Evolutionary conservation across 2,329 filamentous ascomycete species (phyloP).

Genomic region (Exophiala aquamarina): DNA sequence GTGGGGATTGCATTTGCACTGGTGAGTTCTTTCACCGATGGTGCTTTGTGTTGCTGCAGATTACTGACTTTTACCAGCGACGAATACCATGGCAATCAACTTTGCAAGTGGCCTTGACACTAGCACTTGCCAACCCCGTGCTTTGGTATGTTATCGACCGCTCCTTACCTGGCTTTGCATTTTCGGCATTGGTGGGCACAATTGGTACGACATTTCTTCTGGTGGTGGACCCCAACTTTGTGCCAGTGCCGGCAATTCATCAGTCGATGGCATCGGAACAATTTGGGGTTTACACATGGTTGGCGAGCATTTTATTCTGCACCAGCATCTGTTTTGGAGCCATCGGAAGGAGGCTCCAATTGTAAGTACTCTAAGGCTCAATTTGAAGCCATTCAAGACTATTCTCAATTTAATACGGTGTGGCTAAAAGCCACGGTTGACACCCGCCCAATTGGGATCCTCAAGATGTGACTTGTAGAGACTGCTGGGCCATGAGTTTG

Average conservation of each 20-base stretch:
- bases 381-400: too few relatives aligned
- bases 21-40: slow-evolving; percentile 55
- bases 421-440: slow-evolving; percentile 30
- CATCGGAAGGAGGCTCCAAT: slow-evolving; percentile 71
- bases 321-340: slow-evolving; percentile 96
- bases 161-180: slow-evolving; percentile 77
- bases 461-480: slow-evolving; percentile 29
- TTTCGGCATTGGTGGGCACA: slow-evolving; percentile 72
- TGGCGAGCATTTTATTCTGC: slow-evolving; percentile 90
- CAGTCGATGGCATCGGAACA: slow-evolving; percentile 43
- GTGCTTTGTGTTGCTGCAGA: too few relatives aligned
- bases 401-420: too few relatives aligned
- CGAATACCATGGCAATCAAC: slow-evolving; percentile 92
- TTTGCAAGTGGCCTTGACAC: slow-evolving; percentile 85
- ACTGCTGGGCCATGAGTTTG: slow-evolving; percentile 37
- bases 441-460: slow-evolving; percentile 26
- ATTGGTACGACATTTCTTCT: slow-evolving; percentile 73
- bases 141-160: slow-evolving; percentile 97
- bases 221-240: slow-evolving; percentile 72
- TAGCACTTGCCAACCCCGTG: slow-evolving; percentile 87
- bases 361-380: too few relatives aligned
- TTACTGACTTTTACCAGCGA: slow-evolving; percentile 61
- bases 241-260: slow-evolving; percentile 63
- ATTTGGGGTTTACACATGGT: slow-evolving; percentile 74
- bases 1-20: slow-evolving; percentile 77